Conservation (phyloP, 108 stramenopile species). For the Licmophora abbreviata region DNA sequence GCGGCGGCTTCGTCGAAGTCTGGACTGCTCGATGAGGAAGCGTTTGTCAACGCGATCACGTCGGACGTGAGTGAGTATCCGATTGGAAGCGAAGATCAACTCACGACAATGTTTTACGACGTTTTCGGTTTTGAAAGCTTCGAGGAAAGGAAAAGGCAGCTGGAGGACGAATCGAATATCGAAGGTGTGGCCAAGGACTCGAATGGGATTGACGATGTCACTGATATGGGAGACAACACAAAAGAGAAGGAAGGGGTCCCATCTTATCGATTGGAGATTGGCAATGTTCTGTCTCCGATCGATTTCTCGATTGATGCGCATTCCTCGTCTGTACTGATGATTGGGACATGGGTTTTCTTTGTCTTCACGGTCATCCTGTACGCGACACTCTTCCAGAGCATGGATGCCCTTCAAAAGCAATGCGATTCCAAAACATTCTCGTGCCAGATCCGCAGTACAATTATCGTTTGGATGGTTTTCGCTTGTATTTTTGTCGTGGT, state of each 20-base stretch:
- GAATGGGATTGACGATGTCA: not conserved
- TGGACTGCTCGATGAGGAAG: not conserved
- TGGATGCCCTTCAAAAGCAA: not conserved
- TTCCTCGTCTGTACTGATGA: constrained; percentile 1
- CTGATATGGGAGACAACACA: constrained; percentile 4
- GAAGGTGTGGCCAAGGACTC: not conserved
- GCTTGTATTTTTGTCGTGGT: constrained; percentile 8
- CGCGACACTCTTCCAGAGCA: constrained; percentile 2
- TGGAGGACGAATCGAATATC: not conserved
- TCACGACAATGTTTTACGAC: constrained; percentile 20
- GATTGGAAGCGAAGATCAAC: constrained; percentile 14
- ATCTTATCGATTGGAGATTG: not conserved
- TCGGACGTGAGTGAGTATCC: constrained; percentile 14
- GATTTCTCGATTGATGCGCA: constrained; percentile 22
- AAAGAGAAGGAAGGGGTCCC: not conserved
- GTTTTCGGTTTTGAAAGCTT: constrained; percentile 14
- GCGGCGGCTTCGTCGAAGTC: not conserved
- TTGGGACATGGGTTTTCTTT: constrained; percentile 25
- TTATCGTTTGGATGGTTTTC: constrained; percentile 11
- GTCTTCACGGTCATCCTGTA: constrained; percentile 10
- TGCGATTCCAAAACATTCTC: constrained; percentile 9
- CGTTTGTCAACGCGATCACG: constrained; percentile 7
- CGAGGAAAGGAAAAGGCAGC: not conserved
- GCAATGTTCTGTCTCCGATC: not conserved
- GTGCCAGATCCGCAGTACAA: constrained; percentile 15